phyloP scores from a whole-genome alignment of 805 yeast genomes.

The Kregervanrija pseudodelftensis region DNA sequence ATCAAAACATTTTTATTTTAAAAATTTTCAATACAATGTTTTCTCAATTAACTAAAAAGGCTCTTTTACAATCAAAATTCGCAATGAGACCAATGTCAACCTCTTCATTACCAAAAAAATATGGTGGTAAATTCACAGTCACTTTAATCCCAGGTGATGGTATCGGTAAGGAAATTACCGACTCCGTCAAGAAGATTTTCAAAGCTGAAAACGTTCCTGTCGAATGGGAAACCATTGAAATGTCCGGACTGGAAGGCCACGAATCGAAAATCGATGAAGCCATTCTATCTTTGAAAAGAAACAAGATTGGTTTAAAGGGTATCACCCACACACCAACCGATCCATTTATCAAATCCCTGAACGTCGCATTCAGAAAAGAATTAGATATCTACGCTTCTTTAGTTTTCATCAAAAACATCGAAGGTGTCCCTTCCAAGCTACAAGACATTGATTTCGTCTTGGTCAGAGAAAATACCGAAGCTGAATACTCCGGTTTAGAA shows the following conservation, averaged over 20 bases:
- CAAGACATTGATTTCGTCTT: constrained; percentile 86
- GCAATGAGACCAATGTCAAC: constrained; percentile 26
- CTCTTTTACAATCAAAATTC: constrained; percentile 9
- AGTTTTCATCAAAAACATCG: constrained; percentile 87
- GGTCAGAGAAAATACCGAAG: constrained; percentile 98
- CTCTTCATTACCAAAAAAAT: constrained; percentile 65
- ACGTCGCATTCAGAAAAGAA: constrained; percentile 95
- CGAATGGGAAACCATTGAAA: constrained; percentile 83
- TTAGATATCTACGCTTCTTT: constrained; percentile 92
- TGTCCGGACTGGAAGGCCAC: constrained; percentile 45
- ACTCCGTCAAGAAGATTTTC: constrained; percentile 86
- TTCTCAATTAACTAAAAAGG: constrained; percentile 17
- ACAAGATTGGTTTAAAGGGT: constrained; percentile 95
- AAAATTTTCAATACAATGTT: constrained; percentile 20
- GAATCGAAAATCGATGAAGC: constrained; percentile 65
- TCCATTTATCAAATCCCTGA: constrained; percentile 73
- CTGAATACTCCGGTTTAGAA: constrained; percentile 97
- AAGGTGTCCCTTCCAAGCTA: constrained; percentile 88
- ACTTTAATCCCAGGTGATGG: constrained; percentile 98
- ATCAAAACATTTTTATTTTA: neutral
- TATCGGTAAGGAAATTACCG: constrained; percentile 93
- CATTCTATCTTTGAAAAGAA: constrained; percentile 85
- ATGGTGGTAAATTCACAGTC: constrained; percentile 91
- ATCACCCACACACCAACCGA: constrained; percentile 86
- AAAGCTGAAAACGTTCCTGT: constrained; percentile 83